phyloP scores from a whole-genome alignment of 306 rosid genomes.

The Adenanthera pavonina region DNA sequence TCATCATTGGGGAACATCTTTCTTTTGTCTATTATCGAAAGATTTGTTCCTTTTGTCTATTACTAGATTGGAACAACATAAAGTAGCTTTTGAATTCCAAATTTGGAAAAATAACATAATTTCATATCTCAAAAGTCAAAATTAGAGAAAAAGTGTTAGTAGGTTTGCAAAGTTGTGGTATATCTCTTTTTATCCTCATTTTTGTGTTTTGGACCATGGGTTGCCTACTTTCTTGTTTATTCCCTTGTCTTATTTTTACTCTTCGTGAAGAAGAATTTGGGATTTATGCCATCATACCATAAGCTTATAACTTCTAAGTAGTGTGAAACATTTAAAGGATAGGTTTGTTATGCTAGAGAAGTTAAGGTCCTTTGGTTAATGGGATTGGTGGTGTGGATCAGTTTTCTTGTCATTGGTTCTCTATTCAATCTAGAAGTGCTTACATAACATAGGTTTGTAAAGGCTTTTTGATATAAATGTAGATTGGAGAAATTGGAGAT shows the following conservation, averaged over 20 bases:
- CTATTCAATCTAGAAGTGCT: conserved; percentile 14
- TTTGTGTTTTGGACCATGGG: not conserved
- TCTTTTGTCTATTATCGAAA: not conserved
- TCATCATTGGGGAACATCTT: not conserved
- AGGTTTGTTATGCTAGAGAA: not conserved
- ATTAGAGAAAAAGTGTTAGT: conserved; percentile 5
- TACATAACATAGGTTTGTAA: not conserved
- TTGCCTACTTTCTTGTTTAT: conserved; percentile 10
- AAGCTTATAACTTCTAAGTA: conserved; percentile 5
- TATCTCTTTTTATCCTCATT: not conserved
- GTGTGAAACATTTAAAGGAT: conserved; percentile 20
- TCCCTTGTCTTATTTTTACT: not conserved
- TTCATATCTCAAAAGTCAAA: conserved; percentile 5
- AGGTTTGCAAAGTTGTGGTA: not conserved
- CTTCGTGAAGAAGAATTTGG: not conserved
- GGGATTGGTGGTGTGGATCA: conserved; percentile 1
- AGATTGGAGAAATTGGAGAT: conserved; percentile 7
- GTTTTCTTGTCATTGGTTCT: not conserved
- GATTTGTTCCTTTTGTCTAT: not conserved
- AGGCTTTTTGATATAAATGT: not conserved
- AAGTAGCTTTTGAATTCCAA: conserved; percentile 8
- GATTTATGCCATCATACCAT: conserved; percentile 6
- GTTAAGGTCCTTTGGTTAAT: not conserved
- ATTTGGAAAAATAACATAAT: not conserved
- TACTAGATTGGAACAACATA: conserved; percentile 3